Conservation (phyloP, 148 eudicot genomes). For the Tetragonia tetragonoides region DNA sequence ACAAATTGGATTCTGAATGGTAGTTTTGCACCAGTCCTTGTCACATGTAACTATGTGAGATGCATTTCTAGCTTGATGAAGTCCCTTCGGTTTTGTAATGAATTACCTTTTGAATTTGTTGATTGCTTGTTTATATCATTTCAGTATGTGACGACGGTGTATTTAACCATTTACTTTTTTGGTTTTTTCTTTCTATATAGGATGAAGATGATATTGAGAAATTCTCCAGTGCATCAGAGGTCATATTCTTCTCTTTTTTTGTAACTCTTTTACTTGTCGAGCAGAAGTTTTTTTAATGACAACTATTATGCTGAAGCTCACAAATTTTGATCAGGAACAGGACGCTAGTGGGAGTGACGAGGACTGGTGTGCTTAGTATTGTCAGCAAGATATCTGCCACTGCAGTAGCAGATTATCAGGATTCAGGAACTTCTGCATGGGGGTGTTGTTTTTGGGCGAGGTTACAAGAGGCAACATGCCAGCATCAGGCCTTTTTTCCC, state of each 20-base stretch:
- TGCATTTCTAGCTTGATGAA: background rate
- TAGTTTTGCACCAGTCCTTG: background rate
- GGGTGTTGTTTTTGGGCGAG: too few relatives aligned
- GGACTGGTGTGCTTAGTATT: too few relatives aligned
- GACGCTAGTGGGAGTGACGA: too few relatives aligned
- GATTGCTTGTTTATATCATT: background rate
- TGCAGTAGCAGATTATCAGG: too few relatives aligned
- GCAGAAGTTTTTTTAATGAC: too few relatives aligned
- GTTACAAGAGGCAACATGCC: too few relatives aligned
- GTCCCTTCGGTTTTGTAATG: background rate
- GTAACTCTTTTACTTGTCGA: background rate
- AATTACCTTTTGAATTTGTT: background rate
- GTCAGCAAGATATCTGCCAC: too few relatives aligned
- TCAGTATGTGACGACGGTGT: too few relatives aligned
- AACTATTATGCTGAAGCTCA: too few relatives aligned
- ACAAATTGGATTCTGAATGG: background rate
- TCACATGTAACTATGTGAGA: background rate
- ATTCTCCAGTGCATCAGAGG: constrained; percentile 58
- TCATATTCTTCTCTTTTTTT: constrained; percentile 12
- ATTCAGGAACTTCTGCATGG: too few relatives aligned
- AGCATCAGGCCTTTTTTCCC: too few relatives aligned
- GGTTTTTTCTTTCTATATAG: constrained; percentile 15
- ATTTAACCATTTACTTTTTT: background rate
- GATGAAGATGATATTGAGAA: constrained; percentile 77
- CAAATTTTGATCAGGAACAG: too few relatives aligned